phyloP scores from a whole-genome alignment of 2,329 filamentous ascomycete genomes.

The Cercospora brassicicola region DNA sequence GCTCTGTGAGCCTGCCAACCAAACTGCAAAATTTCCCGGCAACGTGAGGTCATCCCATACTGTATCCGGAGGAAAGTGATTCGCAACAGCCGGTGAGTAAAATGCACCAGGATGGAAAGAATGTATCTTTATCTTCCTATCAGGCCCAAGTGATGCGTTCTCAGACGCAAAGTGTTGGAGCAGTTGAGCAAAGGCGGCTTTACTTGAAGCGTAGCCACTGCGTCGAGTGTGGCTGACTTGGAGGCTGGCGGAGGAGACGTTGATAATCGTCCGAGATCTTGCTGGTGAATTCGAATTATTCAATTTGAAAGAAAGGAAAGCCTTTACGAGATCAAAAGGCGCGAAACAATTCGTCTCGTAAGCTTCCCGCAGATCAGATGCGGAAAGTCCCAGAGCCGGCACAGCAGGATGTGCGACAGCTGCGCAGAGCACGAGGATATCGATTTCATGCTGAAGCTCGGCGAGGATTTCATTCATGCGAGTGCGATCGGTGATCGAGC shows the following conservation, averaged over 20 bases:
- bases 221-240: slow-evolving; percentile 32
- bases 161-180: slow-evolving; percentile 11
- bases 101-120: slow-evolving; percentile 21
- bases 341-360: slow-evolving; percentile 41
- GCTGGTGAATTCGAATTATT: slow-evolving; percentile 11
- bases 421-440: slow-evolving; percentile 47
- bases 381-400: slow-evolving; percentile 34
- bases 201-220: slow-evolving; percentile 19
- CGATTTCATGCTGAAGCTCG: slow-evolving; percentile 20
- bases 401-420: slow-evolving; percentile 37
- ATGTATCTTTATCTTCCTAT: slow-evolving; percentile 10
- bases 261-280: slow-evolving; percentile 35
- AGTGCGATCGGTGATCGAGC: slow-evolving; percentile 29
- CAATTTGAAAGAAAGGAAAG: slow-evolving; percentile 41
- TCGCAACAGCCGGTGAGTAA: slow-evolving; percentile 2
- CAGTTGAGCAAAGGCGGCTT: slow-evolving; percentile 18
- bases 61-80: slow-evolving; percentile 1
- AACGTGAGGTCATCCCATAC: slow-evolving; percentile 26
- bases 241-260: slow-evolving; percentile 40
- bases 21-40: slow-evolving; percentile 39
- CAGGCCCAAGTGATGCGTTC: background rate
- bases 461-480: slow-evolving; percentile 32
- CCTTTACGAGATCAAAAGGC: slow-evolving; percentile 38
- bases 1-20: slow-evolving; percentile 43
- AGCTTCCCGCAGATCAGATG: slow-evolving; percentile 38